phyloP scores from a whole-genome alignment of 148 eudicot genomes.

The Persicaria maculosa region DNA sequence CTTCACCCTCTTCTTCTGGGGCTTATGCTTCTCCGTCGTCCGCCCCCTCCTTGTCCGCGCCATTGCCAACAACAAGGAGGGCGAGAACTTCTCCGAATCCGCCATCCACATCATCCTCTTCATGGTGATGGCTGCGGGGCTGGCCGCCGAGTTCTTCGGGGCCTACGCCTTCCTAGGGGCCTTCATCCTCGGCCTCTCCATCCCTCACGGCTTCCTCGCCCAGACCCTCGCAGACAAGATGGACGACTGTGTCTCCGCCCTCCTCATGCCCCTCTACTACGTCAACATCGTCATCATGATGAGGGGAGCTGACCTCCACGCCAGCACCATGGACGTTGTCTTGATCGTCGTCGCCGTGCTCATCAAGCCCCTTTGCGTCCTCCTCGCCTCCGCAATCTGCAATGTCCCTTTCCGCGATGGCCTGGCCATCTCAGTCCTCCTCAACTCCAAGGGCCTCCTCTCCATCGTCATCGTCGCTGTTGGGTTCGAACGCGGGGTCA shows the following conservation, averaged over 20 bases:
- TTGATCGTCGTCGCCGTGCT: conserved; percentile 10
- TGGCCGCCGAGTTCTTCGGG: conserved; percentile 26
- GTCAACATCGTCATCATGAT: conserved; percentile 26
- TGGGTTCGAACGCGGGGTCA: conserved; percentile 39
- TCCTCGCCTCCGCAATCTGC: conserved; percentile 9
- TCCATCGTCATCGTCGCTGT: conserved; percentile 34
- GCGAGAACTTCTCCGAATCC: conserved; percentile 31
- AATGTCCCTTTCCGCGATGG: conserved; percentile 23
- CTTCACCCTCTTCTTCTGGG: conserved; percentile 9
- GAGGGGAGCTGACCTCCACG: background rate
- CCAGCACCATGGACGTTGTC: background rate
- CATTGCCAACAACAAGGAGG: conserved; percentile 19
- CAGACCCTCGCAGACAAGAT: conserved; percentile 34
- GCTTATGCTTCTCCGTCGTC: conserved; percentile 17
- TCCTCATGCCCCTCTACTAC: conserved; percentile 53
- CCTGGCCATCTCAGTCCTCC: conserved; percentile 34
- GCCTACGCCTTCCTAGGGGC: conserved; percentile 52
- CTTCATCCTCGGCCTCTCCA: conserved; percentile 39
- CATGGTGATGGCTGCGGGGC: conserved; percentile 32
- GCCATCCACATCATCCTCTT: conserved; percentile 24
- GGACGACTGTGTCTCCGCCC: conserved; percentile 47
- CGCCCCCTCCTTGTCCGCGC: conserved; percentile 31
- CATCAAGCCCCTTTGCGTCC: conserved; percentile 21
- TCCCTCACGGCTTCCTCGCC: conserved; percentile 41
- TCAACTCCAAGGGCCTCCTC: conserved; percentile 42